Base-by-base conservation (phyloP, 2,329 filamentous ascomycete species). In the Xylariaceae sp. region DNA sequence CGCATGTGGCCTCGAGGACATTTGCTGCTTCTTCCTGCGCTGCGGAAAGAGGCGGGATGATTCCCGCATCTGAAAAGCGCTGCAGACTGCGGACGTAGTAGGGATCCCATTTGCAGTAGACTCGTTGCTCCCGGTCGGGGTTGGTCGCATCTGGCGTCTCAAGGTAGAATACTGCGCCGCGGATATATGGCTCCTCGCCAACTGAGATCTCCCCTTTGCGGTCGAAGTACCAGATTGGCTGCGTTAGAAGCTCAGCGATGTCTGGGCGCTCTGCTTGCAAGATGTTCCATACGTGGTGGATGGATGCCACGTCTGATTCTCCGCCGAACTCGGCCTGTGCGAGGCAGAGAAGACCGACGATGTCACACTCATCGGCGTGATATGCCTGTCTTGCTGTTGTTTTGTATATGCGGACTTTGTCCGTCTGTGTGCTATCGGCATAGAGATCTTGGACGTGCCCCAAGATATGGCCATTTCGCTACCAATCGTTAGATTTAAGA, bases 211-310 rank as follows among this genome's bases (percentile, higher is more conserved):
- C 90, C 11, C 90, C 90, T 75, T 96, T 96, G 49, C 90, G 86
- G 71, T 96, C 90, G 69, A 95, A 93, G 74, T 95, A 94, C 90
- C 90, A 96, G 58, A 90, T 83, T 1, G 90, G 90, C 67, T 86
- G 73, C 1, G 88, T 87, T 48, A 96, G 75, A 6, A 85, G 78
- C 68, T 88, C 83, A 1, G 89, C 86, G 1, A 95, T 86, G 63
- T 93, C 90, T 0, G 90, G 89, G 19, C 89, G 79, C 66, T 93
- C 83, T 38, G 70, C 71, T 66, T 90, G 88, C 34, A 96, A 77
- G 36, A 80, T 80, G 71, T 96, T 96, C 83, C 88, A 96, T 38
- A 95, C 88, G 60, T 85, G 75, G 69, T 96, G 90, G 16, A 85
- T 81, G 55, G 84, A 89, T 47, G 88, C 87, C 50, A 96, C 80